A percentile compares a stretch with the other conserved stretches of the same genome.
Evolutionary conservation across 768 basidiomycete species (phyloP).

Genomic region (Hygrophoropsis aurantiaca): DNA sequence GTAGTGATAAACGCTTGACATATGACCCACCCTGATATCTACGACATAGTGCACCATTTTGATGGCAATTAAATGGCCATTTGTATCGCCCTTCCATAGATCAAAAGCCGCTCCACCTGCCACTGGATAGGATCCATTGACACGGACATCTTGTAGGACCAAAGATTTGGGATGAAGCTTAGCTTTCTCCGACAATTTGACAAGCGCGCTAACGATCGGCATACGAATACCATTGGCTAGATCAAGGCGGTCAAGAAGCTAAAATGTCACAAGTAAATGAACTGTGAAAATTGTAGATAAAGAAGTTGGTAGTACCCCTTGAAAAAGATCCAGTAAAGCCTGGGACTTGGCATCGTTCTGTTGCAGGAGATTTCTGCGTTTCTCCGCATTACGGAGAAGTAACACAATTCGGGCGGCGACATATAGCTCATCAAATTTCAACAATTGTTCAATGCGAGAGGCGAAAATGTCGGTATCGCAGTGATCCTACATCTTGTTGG

Average conservation of each 20-base stretch:
- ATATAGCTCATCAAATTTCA: too few relatives aligned
- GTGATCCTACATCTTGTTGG: too few relatives aligned
- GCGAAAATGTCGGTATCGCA: too few relatives aligned
- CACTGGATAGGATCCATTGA: constrained; percentile 9
- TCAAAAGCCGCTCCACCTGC: constrained; percentile 31
- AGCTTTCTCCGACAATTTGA: constrained; percentile 28
- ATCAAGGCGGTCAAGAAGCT: constrained; percentile 25
- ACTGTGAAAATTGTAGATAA: constrained; percentile 1
- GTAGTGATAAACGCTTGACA: constrained; percentile 12
- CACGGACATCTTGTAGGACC: constrained; percentile 16
- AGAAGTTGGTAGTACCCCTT: constrained; percentile 12
- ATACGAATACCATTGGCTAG: constrained; percentile 16
- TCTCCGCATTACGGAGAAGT: too few relatives aligned
- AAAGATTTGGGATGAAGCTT: constrained; percentile 25
- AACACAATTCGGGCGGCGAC: too few relatives aligned
- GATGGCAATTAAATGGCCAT: constrained; percentile 27
- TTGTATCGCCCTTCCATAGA: constrained; percentile 27
- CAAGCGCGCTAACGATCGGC: constrained; percentile 26
- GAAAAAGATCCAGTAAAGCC: constrained; percentile 25
- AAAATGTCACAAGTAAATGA: neutral
- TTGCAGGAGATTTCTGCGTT: too few relatives aligned
- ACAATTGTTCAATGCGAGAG: too few relatives aligned
- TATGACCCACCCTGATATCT: constrained; percentile 16
- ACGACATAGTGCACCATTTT: constrained; percentile 24
- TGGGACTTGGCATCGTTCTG: constrained; percentile 19